Evolutionary conservation across 352 stramenopile species (phyloP).

Genomic region (Globisporangium solare): DNA sequence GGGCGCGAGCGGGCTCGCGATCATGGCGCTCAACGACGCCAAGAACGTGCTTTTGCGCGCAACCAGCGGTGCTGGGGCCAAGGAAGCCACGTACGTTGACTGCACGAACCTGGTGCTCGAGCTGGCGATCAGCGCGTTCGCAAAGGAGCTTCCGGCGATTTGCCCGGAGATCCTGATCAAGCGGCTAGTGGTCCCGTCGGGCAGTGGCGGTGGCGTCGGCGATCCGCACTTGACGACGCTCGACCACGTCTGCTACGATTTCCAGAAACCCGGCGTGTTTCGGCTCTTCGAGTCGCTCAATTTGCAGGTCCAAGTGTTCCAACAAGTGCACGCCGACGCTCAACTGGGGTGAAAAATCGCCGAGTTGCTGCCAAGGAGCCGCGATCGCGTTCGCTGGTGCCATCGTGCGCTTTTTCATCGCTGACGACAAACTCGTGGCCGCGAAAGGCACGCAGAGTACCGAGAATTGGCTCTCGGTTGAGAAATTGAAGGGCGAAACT

Average conservation of each 20-base stretch:
- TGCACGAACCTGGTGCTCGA: constrained; percentile 6
- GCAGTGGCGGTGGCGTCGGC: constrained; percentile 15
- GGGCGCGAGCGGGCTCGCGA: neutral
- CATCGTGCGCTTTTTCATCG: constrained; percentile 24
- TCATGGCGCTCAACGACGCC: neutral
- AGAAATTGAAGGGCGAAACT: constrained; percentile 14
- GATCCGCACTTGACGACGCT: constrained; percentile 34
- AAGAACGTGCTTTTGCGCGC: constrained; percentile 4
- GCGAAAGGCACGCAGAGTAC: constrained; percentile 15
- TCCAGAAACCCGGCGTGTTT: constrained; percentile 26
- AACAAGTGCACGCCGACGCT: constrained; percentile 25
- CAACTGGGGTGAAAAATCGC: neutral
- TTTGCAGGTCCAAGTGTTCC: constrained; percentile 24
- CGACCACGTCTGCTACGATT: constrained; percentile 25
- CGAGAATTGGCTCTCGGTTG: constrained; percentile 23
- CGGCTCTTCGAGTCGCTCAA: constrained; percentile 23
- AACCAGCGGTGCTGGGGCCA: neutral
- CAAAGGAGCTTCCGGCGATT: constrained; percentile 4
- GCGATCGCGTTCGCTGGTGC: constrained; percentile 24
- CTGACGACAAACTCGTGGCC: constrained; percentile 18
- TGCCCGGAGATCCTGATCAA: constrained; percentile 18
- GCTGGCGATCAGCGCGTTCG: constrained; percentile 8
- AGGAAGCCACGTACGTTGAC: constrained; percentile 6
- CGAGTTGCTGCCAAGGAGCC: constrained; percentile 26
- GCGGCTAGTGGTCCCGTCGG: constrained; percentile 10